Conservation (phyloP, 129 eudicot genomes). For the Lactuca sativa region DNA sequence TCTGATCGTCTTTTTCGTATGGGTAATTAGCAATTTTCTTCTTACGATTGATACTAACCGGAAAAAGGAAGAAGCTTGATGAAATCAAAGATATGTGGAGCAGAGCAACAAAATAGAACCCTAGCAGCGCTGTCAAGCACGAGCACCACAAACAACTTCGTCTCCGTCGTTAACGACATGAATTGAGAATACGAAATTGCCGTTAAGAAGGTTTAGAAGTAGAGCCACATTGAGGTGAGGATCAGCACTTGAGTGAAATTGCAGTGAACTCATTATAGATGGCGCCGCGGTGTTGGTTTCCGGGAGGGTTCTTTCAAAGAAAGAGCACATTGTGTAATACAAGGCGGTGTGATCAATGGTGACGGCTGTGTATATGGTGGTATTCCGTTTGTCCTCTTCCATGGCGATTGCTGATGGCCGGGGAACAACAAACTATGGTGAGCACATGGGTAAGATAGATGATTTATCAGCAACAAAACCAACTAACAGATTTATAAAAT, state of each 20-base stretch:
- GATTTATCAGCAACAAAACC: neutral
- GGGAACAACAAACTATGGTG: no score
- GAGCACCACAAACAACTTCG: slow-evolving; percentile 73
- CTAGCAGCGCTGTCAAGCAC: slow-evolving; percentile 87
- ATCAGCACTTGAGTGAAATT: slow-evolving; percentile 10
- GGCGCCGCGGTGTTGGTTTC: neutral
- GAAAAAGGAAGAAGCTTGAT: slow-evolving; percentile 71
- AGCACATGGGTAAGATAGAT: neutral
- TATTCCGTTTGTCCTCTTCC: slow-evolving; percentile 41
- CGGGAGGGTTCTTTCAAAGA: neutral
- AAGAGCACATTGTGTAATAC: slow-evolving; percentile 17
- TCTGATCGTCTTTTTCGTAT: neutral
- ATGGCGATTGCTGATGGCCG: slow-evolving; percentile 16
- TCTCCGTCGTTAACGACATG: slow-evolving; percentile 83
- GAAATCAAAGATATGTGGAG: slow-evolving; percentile 68
- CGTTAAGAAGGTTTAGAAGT: slow-evolving; percentile 37
- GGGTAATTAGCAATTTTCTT: neutral
- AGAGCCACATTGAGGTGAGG: slow-evolving; percentile 13
- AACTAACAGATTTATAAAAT: no score
- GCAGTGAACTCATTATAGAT: slow-evolving; percentile 15
- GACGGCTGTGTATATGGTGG: slow-evolving; percentile 55
- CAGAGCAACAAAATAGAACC: slow-evolving; percentile 86
- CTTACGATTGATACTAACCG: slow-evolving; percentile 39
- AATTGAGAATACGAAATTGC: slow-evolving; percentile 63
- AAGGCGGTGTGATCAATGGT: slow-evolving; percentile 44